Percentiles rank a stretch among this genome's conserved stretches.
phyloP scores from a whole-genome alignment of 2,329 filamentous ascomycete genomes.

The Neophaeococcomyces mojaviensis region DNA sequence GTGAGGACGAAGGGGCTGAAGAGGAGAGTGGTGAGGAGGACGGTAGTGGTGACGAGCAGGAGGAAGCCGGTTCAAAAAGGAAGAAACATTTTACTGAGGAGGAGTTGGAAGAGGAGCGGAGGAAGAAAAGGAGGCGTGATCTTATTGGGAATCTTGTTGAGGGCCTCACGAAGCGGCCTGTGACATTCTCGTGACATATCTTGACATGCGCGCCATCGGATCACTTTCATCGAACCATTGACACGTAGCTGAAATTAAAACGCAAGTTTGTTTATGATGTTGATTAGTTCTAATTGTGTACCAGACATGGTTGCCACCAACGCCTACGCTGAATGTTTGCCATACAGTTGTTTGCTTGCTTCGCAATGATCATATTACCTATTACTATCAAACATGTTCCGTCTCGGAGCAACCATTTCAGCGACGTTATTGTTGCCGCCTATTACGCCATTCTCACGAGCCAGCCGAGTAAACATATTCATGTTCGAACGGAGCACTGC shows the following conservation, averaged over 20 bases:
- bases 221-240: not conserved
- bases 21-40: slow-evolving; percentile 39
- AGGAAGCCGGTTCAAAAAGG: not conserved
- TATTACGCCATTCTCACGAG: slow-evolving; percentile 6
- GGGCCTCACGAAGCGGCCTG: slow-evolving; percentile 63
- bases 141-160: slow-evolving; percentile 72
- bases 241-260: too few relatives aligned
- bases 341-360: too few relatives aligned
- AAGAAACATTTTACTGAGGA: not conserved
- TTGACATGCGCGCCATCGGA: not conserved
- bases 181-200: slow-evolving; percentile 49
- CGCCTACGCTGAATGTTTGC: too few relatives aligned
- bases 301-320: too few relatives aligned
- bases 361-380: too few relatives aligned
- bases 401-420: not conserved
- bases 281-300: too few relatives aligned
- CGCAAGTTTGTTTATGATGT: too few relatives aligned
- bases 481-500: not conserved
- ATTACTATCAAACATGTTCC: slow-evolving; percentile 6
- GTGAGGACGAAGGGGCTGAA: slow-evolving; percentile 37
- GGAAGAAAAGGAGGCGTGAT: slow-evolving; percentile 63
- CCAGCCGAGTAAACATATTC: slow-evolving; percentile 8
- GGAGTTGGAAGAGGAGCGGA: slow-evolving; percentile 29
- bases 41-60: slow-evolving; percentile 28
- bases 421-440: slow-evolving; percentile 7